Percentiles rank a stretch among this genome's conserved stretches.
These are phyloP conservation scores for Eremothecium sinecaudum DNA, from an alignment of 1,139 yeast species.

Conservation along the genomic window DNA sequence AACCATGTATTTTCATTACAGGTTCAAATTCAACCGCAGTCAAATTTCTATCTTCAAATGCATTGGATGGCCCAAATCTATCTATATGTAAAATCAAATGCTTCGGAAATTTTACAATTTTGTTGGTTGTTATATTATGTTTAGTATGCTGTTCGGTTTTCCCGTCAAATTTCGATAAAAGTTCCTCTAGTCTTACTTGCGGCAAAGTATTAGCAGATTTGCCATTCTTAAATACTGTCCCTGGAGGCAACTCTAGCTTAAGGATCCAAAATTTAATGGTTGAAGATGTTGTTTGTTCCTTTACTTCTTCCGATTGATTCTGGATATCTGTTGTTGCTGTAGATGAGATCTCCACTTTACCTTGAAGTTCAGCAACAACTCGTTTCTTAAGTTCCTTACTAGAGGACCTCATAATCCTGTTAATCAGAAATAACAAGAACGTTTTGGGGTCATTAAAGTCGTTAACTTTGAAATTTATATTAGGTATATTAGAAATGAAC, in stretches of 20 bases:
- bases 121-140: conserved; percentile 31
- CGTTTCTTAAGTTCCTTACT: conserved; percentile 20
- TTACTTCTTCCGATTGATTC: conserved; percentile 23
- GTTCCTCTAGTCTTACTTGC: conserved; percentile 41
- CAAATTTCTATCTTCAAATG: conserved; percentile 42
- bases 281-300: conserved; percentile 22
- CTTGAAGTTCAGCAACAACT: conserved; percentile 40
- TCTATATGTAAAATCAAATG: conserved; percentile 49
- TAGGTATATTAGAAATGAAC: conserved; percentile 36
- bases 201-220: conserved; percentile 37
- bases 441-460: conserved; percentile 43
- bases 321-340: conserved; percentile 23
- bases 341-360: conserved; percentile 37
- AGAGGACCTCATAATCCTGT: conserved; percentile 35
- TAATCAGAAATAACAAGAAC: conserved; percentile 50
- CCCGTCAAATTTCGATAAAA: conserved; percentile 43
- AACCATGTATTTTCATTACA: conserved; percentile 20
- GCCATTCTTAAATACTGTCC: conserved; percentile 45
- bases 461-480: conserved; percentile 36
- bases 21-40: conserved; percentile 57
- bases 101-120: conserved; percentile 42
- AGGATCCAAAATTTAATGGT: conserved; percentile 48
- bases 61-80: conserved; percentile 36
- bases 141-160: conserved; percentile 29
- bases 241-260: conserved; percentile 49